phyloP scores from a whole-genome alignment of 176 grass and related monocot genomes.

The Elymus sibiricus region DNA sequence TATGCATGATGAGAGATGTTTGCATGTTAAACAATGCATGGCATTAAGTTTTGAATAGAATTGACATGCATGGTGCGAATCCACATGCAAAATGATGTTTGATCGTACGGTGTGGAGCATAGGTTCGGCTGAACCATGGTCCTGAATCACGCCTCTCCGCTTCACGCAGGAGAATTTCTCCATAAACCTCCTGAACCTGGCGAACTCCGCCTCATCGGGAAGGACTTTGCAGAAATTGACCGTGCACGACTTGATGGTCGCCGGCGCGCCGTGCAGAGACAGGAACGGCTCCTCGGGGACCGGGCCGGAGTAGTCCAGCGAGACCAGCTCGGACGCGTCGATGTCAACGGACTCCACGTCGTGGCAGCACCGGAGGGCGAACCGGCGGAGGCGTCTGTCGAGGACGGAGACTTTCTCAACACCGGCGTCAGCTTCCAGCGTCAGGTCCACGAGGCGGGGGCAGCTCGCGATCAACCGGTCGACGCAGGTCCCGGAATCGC shows the following conservation, averaged over 20 bases:
- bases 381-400: not conserved
- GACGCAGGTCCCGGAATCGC: not conserved
- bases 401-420: not conserved
- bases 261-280: not conserved
- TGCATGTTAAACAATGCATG: too few relatives aligned
- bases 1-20: too few relatives aligned
- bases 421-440: not conserved
- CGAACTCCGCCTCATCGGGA: not conserved
- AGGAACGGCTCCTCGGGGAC: not conserved
- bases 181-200: not conserved
- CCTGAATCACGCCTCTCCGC: too few relatives aligned
- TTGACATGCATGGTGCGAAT: too few relatives aligned
- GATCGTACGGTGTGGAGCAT: too few relatives aligned
- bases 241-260: not conserved
- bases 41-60: too few relatives aligned
- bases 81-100: too few relatives aligned
- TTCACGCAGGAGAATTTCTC: not conserved
- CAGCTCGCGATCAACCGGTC: not conserved
- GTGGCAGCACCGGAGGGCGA: not conserved
- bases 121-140: too few relatives aligned
- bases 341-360: not conserved
- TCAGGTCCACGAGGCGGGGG: not conserved
- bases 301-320: not conserved
- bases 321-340: not conserved
- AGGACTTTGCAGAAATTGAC: not conserved